Evolutionary conservation across 192 early-diverging fungal genomes (phyloP), one percentile per base, ranked within the genome.

Genomic region (Backusella parvicylindrica): DNA sequence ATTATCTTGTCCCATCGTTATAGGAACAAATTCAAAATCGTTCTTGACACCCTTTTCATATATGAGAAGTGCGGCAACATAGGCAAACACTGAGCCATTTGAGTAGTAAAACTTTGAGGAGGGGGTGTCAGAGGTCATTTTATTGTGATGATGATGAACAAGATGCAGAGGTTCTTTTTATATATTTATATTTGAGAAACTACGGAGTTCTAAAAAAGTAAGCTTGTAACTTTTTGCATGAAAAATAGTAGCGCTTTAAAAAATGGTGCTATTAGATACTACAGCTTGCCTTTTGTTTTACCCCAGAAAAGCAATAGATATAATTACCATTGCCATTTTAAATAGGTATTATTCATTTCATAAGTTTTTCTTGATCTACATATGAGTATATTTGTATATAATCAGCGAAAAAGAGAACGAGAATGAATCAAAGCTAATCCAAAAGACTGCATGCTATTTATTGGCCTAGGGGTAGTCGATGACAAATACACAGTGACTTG

Each of bases 1-100:
- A 43, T 74, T 74, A 3, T 68, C 66, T 21, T 38, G 9, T 4
- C 66, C 66, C 66, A 68, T 68, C 21, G 33, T 12, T 23, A 68
- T 8, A 12, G 66, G 66, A 12, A 12, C 0, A 38, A 68, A 68
- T 13, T 68, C 66, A 37, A 68, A 38, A 21, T 68, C 11, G n/a
- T 68, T 36, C 23, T 68, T n/a, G 18, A 68, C 11, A 36, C 66
- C 66, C 11, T 37, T 37, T 37, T 68, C 66, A 12, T 36, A 36
- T 7, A 68, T 21, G 7, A 68, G 23, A 2, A 68, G 36, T 9
- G 11, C 21, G 0, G 9, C 66, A 21, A 68, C 5, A 68, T 68
- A 37, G 33, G 35, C 32, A 36, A 38, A 68, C 38, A 68, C n/a
- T 1, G 66, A 68, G 3, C 66, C 66, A 8, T 33, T 33, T 16